Conservation (phyloP, 148 eudicot species). For the Fagopyrum homotropicum region DNA sequence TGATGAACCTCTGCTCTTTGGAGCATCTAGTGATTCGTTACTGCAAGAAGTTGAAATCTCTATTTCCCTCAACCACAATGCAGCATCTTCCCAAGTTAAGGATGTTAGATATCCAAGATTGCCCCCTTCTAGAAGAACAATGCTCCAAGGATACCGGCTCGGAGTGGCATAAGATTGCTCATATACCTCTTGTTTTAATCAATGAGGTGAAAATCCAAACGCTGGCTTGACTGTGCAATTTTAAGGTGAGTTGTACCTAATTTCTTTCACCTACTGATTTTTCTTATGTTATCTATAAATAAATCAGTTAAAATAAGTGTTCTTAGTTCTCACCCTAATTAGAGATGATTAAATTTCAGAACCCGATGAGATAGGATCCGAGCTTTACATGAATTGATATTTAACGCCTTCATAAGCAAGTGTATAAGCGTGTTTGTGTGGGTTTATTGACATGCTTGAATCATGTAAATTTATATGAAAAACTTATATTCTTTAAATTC, state of each 20-base stretch:
- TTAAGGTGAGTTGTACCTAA: background rate
- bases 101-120: background rate
- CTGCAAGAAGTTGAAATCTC: background rate
- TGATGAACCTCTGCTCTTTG: background rate
- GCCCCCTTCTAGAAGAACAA: background rate
- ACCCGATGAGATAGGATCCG: no score
- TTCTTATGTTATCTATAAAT: background rate
- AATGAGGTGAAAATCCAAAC: background rate
- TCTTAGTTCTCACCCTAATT: no score
- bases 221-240: background rate
- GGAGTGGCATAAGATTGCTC: slow-evolving; percentile 2
- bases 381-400: no score
- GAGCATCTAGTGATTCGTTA: background rate
- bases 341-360: no score
- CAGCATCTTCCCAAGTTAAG: background rate
- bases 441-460: no score
- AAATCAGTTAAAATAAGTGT: no score
- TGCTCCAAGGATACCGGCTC: background rate
- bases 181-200: background rate
- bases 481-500: no score
- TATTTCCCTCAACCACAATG: background rate
- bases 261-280: background rate
- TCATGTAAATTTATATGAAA: no score
- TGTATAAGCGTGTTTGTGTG: no score
- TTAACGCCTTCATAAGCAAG: no score